Evolutionary conservation across 768 basidiomycete genomes (phyloP).

Genomic region (Suillus occidentalis): DNA sequence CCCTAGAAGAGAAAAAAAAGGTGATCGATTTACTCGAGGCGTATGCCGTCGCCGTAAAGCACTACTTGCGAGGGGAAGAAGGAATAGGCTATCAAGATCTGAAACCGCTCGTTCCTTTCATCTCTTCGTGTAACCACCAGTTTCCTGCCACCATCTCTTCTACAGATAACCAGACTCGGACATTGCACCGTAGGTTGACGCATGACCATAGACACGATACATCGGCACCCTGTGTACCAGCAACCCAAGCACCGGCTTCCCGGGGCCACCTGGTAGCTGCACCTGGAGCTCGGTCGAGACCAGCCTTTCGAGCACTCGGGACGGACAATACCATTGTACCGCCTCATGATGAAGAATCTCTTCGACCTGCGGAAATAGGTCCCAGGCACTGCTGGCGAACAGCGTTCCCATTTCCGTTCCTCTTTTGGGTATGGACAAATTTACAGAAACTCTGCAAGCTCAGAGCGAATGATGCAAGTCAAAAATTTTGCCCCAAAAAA

Average conservation of each 20-base stretch:
- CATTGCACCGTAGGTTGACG: too few relatives aligned
- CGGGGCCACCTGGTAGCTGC: too few relatives aligned
- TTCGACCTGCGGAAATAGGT: background rate
- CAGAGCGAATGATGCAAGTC: background rate
- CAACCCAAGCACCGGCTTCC: too few relatives aligned
- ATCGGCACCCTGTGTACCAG: too few relatives aligned
- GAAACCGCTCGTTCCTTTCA: slow-evolving; percentile 68
- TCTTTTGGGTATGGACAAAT: background rate
- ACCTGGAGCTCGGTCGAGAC: background rate
- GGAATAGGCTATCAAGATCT: slow-evolving; percentile 43
- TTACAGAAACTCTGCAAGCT: background rate
- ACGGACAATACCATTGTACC: background rate
- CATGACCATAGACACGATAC: too few relatives aligned
- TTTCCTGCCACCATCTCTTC: slow-evolving; percentile 50
- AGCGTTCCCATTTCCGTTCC: background rate
- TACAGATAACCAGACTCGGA: background rate
- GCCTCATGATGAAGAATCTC: background rate
- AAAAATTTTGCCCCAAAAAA: too few relatives aligned
- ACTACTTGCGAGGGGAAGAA: slow-evolving; percentile 62
- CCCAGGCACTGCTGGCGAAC: background rate
- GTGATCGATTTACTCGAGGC: slow-evolving; percentile 68
- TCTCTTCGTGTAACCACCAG: slow-evolving; percentile 55
- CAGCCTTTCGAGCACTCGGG: too few relatives aligned
- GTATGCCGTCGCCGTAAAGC: slow-evolving; percentile 63
- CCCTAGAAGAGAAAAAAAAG: slow-evolving; percentile 66